These are phyloP conservation scores for Paramecium sexaurelia DNA, from an alignment of 73 alveolate genomes.

Conservation along the genomic window DNA sequence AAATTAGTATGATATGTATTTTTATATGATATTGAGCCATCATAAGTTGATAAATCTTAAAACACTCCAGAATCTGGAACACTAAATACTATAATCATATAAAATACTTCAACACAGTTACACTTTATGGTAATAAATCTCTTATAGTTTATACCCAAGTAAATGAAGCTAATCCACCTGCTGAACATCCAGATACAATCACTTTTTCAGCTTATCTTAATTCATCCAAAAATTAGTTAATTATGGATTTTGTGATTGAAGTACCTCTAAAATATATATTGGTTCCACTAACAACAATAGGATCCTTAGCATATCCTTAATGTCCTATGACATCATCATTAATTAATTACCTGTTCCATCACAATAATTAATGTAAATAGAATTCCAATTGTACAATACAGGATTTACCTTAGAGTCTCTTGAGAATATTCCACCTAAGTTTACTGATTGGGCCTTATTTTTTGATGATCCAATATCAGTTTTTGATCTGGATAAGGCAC, in stretches of 20 bases:
- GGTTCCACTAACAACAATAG: background rate
- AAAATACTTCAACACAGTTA: background rate
- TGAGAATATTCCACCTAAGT: background rate
- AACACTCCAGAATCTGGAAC: slow-evolving; percentile 57
- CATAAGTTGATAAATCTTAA: slow-evolving; percentile 1
- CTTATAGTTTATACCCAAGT: slow-evolving; percentile 36
- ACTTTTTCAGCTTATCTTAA: background rate
- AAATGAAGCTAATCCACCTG: slow-evolving; percentile 55
- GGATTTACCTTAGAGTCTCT: slow-evolving; percentile 6
- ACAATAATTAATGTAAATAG: slow-evolving; percentile 27
- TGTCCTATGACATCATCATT: background rate
- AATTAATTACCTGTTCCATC: slow-evolving; percentile 46
- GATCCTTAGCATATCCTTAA: slow-evolving; percentile 24
- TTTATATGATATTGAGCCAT: slow-evolving; percentile 41
- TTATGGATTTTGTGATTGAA: slow-evolving; percentile 9
- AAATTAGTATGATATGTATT: slow-evolving; percentile 24
- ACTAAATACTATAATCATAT: background rate
- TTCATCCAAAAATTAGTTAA: background rate
- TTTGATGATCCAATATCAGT: slow-evolving; percentile 44
- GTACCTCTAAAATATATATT: slow-evolving; percentile 42
- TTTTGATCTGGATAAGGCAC: slow-evolving; percentile 52
- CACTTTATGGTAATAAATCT: slow-evolving; percentile 38
- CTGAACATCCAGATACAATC: slow-evolving; percentile 50
- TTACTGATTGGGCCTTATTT: background rate
- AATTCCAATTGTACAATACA: slow-evolving; percentile 64